Evolutionary conservation across 495 filamentous ascomycete species (phyloP).

Genomic region (Penicillium antarcticum): DNA sequence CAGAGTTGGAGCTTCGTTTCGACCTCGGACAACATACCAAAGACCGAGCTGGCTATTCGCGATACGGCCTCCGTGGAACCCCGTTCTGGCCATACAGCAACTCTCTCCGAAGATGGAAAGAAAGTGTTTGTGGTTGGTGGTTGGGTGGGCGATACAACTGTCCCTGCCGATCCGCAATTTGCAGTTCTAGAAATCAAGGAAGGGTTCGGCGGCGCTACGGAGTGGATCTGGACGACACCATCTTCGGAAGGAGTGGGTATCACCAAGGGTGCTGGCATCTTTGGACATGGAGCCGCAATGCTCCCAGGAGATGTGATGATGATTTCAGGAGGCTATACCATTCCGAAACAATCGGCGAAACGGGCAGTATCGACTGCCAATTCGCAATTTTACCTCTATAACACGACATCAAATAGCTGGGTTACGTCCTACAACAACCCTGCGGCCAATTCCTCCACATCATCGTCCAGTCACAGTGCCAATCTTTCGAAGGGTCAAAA

Average conservation of each 20-base stretch:
- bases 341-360: slow-evolving; percentile 49
- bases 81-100: slow-evolving; percentile 80
- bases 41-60: slow-evolving; percentile 48
- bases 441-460: background rate
- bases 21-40: slow-evolving; percentile 34
- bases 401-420: slow-evolving; percentile 74
- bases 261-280: slow-evolving; percentile 58
- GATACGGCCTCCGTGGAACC: slow-evolving; percentile 55
- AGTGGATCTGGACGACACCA: slow-evolving; percentile 68
- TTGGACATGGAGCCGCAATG: slow-evolving; percentile 81
- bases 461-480: background rate
- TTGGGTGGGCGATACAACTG: slow-evolving; percentile 79
- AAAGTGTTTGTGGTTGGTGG: slow-evolving; percentile 77
- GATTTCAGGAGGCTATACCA: slow-evolving; percentile 76
- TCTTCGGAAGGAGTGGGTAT: slow-evolving; percentile 34
- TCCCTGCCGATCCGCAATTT: slow-evolving; percentile 75
- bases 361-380: slow-evolving; percentile 36
- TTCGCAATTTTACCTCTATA: slow-evolving; percentile 64
- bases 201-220: slow-evolving; percentile 60
- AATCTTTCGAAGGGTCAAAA: slow-evolving; percentile 44
- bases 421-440: slow-evolving; percentile 64
- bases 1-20: slow-evolving; percentile 79
- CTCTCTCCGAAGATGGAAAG: slow-evolving; percentile 72
- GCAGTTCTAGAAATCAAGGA: slow-evolving; percentile 69
- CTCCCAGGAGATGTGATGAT: slow-evolving; percentile 88